Base-by-base conservation (phyloP, 805 yeast genomes). In the Cyberlindnera mrakii region DNA sequence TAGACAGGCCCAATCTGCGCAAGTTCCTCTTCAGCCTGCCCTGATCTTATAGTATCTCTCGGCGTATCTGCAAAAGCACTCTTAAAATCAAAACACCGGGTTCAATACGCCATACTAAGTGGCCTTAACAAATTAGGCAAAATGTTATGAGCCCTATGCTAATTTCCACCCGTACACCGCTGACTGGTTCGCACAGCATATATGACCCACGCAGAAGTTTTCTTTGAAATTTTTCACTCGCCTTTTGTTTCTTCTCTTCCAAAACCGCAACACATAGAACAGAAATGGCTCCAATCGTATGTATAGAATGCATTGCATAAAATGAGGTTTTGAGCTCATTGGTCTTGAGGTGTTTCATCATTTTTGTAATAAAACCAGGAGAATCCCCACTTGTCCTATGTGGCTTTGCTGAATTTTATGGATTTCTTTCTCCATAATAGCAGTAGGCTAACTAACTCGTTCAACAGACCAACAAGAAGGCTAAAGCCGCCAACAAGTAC, bases 261-360 rank as follows among this genome's bases (percentile, higher is more conserved):
- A 25, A 37, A 37, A 15, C 4, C 29, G 9, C 16, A 15, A 18
- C n/a, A 23, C 18, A 23, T 9, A 23, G 20, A 41, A 30, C 30
- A 19, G 70, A 60, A 77, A 84, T 85, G 95, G 95, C 95, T 81
- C 95, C 95, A 82, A 83, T 81, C 72, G 93, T 85, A 84, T 73
- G 93, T 84, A 67, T 59, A 14, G 16, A 30, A 14, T n/a, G 16
- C 10, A 30, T 15, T 30, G 16, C 16, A 30, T 30, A 30, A 5
- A 14, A 30, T 30, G 17, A 30, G 33, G 16, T 30, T 15, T 16
- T 34, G 16, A 30, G 38, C 30, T 13, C 33, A 18, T 29, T 14
- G 33, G 36, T 27, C 31, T 32, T 34, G 35, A 43, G 43, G 43
- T 30, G 44, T 49, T 33, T 62, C 54, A 62, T 33, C 32, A 14